Conservation (phyloP, 345 rosid genomes). For the Mangifera indica region DNA sequence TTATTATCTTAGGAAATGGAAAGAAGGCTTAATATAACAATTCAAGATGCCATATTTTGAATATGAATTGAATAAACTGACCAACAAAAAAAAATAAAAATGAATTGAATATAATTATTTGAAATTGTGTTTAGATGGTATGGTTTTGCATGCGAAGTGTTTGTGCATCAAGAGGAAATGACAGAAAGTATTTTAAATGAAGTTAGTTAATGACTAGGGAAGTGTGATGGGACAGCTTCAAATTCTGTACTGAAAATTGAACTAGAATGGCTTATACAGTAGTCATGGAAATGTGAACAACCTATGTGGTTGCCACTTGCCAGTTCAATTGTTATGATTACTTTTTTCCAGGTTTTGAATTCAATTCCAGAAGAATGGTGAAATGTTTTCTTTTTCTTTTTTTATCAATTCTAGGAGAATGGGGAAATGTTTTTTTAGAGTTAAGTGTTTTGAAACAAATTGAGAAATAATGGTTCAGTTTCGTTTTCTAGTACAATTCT, state of each 20-base stretch:
- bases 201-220: not conserved
- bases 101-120: not conserved
- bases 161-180: too few species aligned
- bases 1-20: not conserved
- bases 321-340: not conserved
- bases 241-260: not conserved
- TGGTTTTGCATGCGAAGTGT: too few species aligned
- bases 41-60: not conserved
- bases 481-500: not conserved
- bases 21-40: not conserved
- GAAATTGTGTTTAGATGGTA: too few species aligned
- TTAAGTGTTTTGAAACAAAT: too few species aligned
- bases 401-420: too few species aligned
- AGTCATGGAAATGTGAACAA: not conserved
- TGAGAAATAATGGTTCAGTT: too few species aligned
- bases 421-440: too few species aligned
- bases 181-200: too few species aligned
- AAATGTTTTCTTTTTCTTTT: too few species aligned
- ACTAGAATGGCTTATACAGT: not conserved
- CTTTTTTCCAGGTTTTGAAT: not conserved
- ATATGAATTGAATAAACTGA: not conserved
- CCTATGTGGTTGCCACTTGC: not conserved
- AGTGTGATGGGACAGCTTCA: not conserved
- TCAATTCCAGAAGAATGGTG: too few species aligned
- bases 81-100: too few species aligned